phyloP scores from a whole-genome alignment of 2,329 filamentous ascomycete species.

The Colletotrichum sp. region DNA sequence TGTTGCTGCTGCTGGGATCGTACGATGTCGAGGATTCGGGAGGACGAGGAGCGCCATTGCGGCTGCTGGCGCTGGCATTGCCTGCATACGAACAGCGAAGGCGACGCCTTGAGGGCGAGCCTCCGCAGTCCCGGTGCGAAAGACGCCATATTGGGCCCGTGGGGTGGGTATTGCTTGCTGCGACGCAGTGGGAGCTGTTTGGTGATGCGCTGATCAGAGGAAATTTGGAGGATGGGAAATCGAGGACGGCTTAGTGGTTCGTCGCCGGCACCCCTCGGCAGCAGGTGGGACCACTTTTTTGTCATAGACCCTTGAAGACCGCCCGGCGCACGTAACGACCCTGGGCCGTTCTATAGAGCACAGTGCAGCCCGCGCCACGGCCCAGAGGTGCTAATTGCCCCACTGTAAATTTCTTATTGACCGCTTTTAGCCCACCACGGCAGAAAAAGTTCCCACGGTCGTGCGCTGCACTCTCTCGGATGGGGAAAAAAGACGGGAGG shows the following conservation, averaged over 20 bases:
- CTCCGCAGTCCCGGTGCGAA: conserved; percentile 47
- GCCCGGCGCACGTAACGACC: neutral
- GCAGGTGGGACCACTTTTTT: conserved; percentile 1
- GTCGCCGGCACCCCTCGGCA: conserved; percentile 5
- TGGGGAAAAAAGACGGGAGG: neutral
- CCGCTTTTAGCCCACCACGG: conserved; percentile 22
- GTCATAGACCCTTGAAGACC: conserved; percentile 3
- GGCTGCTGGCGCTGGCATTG: conserved; percentile 46
- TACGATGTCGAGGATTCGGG: conserved; percentile 42
- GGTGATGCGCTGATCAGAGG: neutral
- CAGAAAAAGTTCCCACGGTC: conserved; percentile 15
- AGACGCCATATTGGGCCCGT: conserved; percentile 40
- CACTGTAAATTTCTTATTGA: conserved; percentile 20
- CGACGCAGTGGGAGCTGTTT: neutral
- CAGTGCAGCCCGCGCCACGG: neutral
- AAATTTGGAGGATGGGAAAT: conserved; percentile 10
- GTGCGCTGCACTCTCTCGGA: neutral
- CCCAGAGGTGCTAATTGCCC: neutral
- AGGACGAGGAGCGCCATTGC: conserved; percentile 30
- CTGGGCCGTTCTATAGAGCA: neutral
- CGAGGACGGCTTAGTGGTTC: conserved; percentile 10
- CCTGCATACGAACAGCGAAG: conserved; percentile 49
- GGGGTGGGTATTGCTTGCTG: neutral
- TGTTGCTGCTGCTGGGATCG: conserved; percentile 29
- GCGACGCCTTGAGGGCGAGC: conserved; percentile 40